Base-by-base conservation (phyloP, 2,329 filamentous ascomycete species). In the Sphaceloma murrayae region DNA sequence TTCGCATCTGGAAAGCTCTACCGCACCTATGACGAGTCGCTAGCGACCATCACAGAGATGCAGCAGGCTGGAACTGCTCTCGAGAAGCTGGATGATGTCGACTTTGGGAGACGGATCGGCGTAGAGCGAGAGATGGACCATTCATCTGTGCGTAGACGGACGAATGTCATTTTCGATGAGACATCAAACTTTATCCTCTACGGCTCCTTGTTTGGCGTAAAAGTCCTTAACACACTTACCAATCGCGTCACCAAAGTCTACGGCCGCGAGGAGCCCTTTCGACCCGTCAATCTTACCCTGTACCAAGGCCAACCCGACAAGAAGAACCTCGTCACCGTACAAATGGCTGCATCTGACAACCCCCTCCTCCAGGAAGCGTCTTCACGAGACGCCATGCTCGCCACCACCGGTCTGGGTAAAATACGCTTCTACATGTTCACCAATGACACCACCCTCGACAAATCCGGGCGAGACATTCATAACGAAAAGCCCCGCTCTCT, bases 351-450 rank as follows among this genome's bases (percentile, higher is more conserved):
- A 1, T 94, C 85, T 24, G 82, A 77, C 54, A 98, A 98, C 60
- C 91, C 93, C 0, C 73, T 98, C 1, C 74, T 98, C 2, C 85
- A 91, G 58, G 88, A 95, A 67, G 85, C 91, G 1, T 89, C 95
- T 63, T 77, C 79, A 14, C 76, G 88, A 49, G 91, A 98, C 59
- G 88, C 93, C 0, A 89, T 96, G 58, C 70, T 98, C 5, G 75
- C 93, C 33, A 74, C 77, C 7, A 96, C 91, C 0, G 89, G 80
- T 0, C 80, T 84, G 34, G 83, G 80, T 50, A 96, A 94, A 65
- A 77, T 83, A 19, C 82, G 93, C 30, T 98, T 98, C 67, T 98
- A 95, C 72, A 87, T 96, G 78, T 98, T 95, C 64, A 94, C 85
- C 26, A 94, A 95, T 61, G 84, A 94, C 29, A 76, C 80, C 27